Evolutionary conservation across 306 rosid species (phyloP).

Genomic region (Myrica gale): DNA sequence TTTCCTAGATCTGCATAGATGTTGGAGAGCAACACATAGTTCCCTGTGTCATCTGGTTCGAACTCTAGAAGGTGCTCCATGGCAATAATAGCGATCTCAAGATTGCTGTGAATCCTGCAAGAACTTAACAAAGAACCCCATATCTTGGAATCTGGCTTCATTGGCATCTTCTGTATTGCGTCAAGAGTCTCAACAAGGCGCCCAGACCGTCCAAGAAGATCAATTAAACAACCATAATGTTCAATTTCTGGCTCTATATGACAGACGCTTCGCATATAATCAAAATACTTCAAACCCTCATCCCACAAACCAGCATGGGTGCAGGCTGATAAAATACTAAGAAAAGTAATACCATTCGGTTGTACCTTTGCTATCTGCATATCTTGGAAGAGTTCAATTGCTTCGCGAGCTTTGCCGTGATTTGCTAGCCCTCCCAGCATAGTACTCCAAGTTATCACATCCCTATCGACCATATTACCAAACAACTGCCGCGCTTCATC

Average conservation of each 20-base stretch:
- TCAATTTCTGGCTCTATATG: slow-evolving; percentile 52
- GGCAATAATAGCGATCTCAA: slow-evolving; percentile 58
- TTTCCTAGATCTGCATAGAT: slow-evolving; percentile 68
- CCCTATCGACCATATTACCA: slow-evolving; percentile 46
- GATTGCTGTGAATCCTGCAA: slow-evolving; percentile 63
- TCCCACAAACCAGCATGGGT: slow-evolving; percentile 65
- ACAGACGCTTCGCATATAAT: slow-evolving; percentile 46
- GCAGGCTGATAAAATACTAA: slow-evolving; percentile 71
- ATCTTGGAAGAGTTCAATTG: slow-evolving; percentile 55
- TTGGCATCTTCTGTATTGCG: slow-evolving; percentile 56
- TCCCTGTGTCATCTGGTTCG: slow-evolving; percentile 83
- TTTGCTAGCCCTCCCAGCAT: slow-evolving; percentile 72
- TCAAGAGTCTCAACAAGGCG: slow-evolving; percentile 60
- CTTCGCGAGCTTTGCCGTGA: slow-evolving; percentile 58
- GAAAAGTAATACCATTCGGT: slow-evolving; percentile 75
- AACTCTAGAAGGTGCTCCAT: slow-evolving; percentile 59
- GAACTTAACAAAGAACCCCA: slow-evolving; percentile 82
- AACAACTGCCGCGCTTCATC: slow-evolving; percentile 60
- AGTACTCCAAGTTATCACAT: slow-evolving; percentile 84
- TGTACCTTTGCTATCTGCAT: slow-evolving; percentile 45
- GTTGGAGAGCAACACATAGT: slow-evolving; percentile 75
- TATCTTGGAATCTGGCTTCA: slow-evolving; percentile 68
- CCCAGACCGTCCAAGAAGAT: slow-evolving; percentile 77
- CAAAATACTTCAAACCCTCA: slow-evolving; percentile 62
- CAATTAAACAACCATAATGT: slow-evolving; percentile 81